Percentiles rank a stretch among this genome's conserved stretches.
Evolutionary conservation across 768 basidiomycete species (phyloP).

Genomic region (Cystobasidium ongulense): DNA sequence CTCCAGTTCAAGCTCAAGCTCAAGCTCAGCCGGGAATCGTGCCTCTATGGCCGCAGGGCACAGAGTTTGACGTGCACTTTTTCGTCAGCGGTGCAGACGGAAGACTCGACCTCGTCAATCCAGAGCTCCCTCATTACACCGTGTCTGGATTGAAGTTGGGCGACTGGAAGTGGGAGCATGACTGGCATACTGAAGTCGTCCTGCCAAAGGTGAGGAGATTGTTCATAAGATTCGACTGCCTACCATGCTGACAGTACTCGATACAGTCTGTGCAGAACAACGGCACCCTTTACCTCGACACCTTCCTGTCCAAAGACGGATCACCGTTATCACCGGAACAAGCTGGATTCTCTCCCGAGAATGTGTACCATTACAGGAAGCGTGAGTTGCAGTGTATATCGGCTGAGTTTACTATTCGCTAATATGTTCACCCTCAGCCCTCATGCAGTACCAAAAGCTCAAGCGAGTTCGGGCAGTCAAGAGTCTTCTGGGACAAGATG

Average conservation of each 20-base stretch:
- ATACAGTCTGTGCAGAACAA: conserved; percentile 65
- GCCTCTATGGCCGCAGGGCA: conserved; percentile 58
- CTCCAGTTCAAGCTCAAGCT: conserved; percentile 3
- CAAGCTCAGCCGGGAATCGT: conserved; percentile 60
- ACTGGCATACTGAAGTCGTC: conserved; percentile 55
- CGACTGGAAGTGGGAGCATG: conserved; percentile 60
- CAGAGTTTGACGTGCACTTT: conserved; percentile 59
- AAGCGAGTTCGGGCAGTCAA: conserved; percentile 69
- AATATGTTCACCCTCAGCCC: conserved; percentile 50
- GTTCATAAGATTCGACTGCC: not conserved
- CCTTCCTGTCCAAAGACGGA: conserved; percentile 63
- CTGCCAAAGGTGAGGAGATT: conserved; percentile 57
- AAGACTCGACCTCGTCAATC: conserved; percentile 52
- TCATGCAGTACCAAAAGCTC: conserved; percentile 75
- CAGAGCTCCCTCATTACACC: conserved; percentile 65
- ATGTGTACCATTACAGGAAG: conserved; percentile 66
- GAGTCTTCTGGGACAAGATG: conserved; percentile 56
- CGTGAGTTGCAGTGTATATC: conserved; percentile 50
- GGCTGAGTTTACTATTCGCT: not conserved
- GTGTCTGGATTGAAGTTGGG: conserved; percentile 55
- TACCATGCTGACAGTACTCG: not conserved
- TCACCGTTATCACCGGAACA: conserved; percentile 59
- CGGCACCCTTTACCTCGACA: conserved; percentile 72
- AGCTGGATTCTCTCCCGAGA: conserved; percentile 51
- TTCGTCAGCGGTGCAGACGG: conserved; percentile 49